phyloP scores from a whole-genome alignment of 257 asterid genomes.

The Penstemon eatonii region DNA sequence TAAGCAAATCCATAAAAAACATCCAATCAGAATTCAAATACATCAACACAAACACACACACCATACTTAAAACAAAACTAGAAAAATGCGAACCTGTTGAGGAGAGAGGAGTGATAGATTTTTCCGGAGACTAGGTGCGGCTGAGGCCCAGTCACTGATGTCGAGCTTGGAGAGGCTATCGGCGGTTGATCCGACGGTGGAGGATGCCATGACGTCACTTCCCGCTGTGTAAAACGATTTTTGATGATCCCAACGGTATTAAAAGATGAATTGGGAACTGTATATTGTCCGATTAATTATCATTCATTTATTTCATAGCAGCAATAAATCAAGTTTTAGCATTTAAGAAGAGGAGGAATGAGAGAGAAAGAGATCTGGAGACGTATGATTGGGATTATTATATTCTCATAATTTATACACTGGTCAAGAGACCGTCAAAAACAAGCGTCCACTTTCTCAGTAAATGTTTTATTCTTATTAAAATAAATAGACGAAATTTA shows the following conservation, averaged over 20 bases:
- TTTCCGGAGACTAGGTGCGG: slow-evolving; percentile 60
- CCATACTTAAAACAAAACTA: background rate
- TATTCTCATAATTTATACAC: no score
- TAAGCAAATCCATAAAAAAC: background rate
- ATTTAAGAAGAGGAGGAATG: slow-evolving; percentile 16
- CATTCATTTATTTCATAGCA: no score
- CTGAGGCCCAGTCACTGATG: slow-evolving; percentile 47
- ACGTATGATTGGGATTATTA: slow-evolving; percentile 11
- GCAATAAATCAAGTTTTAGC: no score
- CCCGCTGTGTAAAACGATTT: slow-evolving; percentile 15
- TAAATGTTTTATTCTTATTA: no score
- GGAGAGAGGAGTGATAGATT: slow-evolving; percentile 68
- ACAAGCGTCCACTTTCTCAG: background rate
- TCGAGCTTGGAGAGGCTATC: slow-evolving; percentile 48
- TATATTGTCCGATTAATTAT: no score
- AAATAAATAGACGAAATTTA: no score
- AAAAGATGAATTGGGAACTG: slow-evolving; percentile 4
- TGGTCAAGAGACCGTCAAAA: background rate
- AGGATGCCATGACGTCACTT: slow-evolving; percentile 41
- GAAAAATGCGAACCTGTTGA: slow-evolving; percentile 44
- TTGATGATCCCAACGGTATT: slow-evolving; percentile 23
- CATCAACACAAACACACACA: background rate
- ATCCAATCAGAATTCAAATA: background rate
- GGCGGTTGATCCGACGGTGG: slow-evolving; percentile 42
- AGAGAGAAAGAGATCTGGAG: slow-evolving; percentile 9